Conservation (phyloP, 2,329 filamentous ascomycete species). For the Penicillium verrucosum region DNA sequence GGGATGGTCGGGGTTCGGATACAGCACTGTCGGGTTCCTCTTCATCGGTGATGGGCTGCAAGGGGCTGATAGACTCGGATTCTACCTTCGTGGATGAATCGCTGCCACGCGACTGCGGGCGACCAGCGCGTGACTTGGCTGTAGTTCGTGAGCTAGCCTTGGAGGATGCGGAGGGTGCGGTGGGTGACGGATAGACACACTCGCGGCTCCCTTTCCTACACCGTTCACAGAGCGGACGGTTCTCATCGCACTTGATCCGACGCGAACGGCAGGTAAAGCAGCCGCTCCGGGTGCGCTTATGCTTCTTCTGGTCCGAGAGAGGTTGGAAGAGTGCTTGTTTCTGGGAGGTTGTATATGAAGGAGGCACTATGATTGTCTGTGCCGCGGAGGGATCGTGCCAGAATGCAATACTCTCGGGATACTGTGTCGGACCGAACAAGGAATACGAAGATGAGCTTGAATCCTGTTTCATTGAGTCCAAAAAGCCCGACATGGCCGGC, state of each 20-base stretch:
- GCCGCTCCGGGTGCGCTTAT: slow-evolving; percentile 86
- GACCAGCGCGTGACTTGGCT: slow-evolving; percentile 42
- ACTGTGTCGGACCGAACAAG: slow-evolving; percentile 35
- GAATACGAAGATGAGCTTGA: slow-evolving; percentile 32
- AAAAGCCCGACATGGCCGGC: slow-evolving; percentile 29
- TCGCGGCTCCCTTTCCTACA: slow-evolving; percentile 90
- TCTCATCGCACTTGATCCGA: slow-evolving; percentile 93
- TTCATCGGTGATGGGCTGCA: slow-evolving; percentile 45
- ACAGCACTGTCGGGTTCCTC: slow-evolving; percentile 34
- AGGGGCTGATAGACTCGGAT: slow-evolving; percentile 39
- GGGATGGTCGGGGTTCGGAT: slow-evolving; percentile 24
- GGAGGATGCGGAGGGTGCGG: slow-evolving; percentile 34
- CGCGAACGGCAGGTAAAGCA: slow-evolving; percentile 89
- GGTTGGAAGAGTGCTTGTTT: slow-evolving; percentile 31
- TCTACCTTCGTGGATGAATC: slow-evolving; percentile 53
- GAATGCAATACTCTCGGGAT: slow-evolving; percentile 44
- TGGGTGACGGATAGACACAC: slow-evolving; percentile 76
- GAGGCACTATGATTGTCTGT: slow-evolving; percentile 17
- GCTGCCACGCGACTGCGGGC: slow-evolving; percentile 43
- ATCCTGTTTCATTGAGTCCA: slow-evolving; percentile 26
- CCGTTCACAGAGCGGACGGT: slow-evolving; percentile 79
- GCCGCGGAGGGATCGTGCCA: slow-evolving; percentile 40
- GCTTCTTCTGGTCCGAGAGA: slow-evolving; percentile 71
- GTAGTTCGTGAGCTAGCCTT: slow-evolving; percentile 42
- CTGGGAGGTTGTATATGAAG: slow-evolving; percentile 20